These are phyloP conservation scores for Rhynchospora breviuscula DNA, from an alignment of 176 grass and related monocot genomes.

Conservation along the genomic window DNA sequence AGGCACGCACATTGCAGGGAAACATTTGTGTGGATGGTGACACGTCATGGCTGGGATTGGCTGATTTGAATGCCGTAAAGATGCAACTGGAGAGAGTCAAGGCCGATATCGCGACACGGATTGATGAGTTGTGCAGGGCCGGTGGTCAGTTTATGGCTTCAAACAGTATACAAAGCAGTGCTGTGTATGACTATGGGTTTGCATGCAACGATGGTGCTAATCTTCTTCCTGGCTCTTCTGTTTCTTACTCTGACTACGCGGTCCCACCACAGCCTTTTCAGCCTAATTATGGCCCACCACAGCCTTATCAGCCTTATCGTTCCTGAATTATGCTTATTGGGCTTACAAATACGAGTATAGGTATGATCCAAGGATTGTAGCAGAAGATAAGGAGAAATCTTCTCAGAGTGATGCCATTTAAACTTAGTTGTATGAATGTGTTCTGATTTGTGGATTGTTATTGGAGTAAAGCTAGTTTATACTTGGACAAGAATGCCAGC, in stretches of 20 bases:
- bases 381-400: conserved; percentile 3
- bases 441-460: not conserved
- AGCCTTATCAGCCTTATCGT: not conserved
- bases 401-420: conserved; percentile 6
- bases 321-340: conserved; percentile 36
- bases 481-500: not conserved
- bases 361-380: conserved; percentile 13
- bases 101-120: not conserved
- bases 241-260: not conserved
- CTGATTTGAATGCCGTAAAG: conserved; percentile 12
- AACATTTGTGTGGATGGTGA: conserved; percentile 13
- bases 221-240: not conserved
- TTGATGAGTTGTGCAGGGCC: not conserved
- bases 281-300: too few species aligned
- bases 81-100: conserved; percentile 31
- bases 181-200: not conserved
- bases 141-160: not conserved
- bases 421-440: not conserved
- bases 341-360: conserved; percentile 44
- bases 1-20: not conserved
- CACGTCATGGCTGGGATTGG: not conserved
- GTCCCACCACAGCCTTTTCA: not conserved
- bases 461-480: not conserved
- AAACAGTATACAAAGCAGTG: not conserved
- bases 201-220: not conserved